Evolutionary conservation across 116 monocot species (phyloP), one percentile per base, ranked within the genome.

Genomic region (Papilionanthe hybrid): DNA sequence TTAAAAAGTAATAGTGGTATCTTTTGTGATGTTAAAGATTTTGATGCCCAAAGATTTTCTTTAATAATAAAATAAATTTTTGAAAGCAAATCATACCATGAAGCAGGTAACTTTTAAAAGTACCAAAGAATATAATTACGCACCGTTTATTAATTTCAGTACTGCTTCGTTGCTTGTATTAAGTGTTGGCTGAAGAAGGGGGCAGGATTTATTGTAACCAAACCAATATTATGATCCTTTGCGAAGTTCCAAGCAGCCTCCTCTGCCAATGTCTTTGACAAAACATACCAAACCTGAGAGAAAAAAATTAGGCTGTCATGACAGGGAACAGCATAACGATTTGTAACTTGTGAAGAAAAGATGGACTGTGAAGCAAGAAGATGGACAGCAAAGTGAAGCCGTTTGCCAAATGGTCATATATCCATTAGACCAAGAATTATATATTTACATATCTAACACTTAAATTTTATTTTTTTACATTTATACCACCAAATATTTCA

Each of bases 211-310:
- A 96, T 93, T 17, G 92, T 86, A 66, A 93, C 85, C 25, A 96
- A 75, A 25, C 93, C 89, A 10, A 96, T 81, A 41, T n/a, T 76
- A 77, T 93, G 85, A 4, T 90, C 92, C 79, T 91, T 93, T 72
- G 93, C 47, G 79, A 93, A 93, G 77, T 96, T 90, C 96, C 96
- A 96, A 55, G 96, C 92, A 81, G 91, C 86, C 47, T 93, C 92
- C 72, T 93, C 93, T 9, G 96, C 96, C 75, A 96, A 83, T n/a
- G 90, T 90, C 87, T 96, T 96, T 17, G 96, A 96, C 30, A 92
- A 83, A 18, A 86, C 84, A 90, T 96, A 96, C 96, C 93, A 96
- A 3, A 41, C 20, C 96, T 96, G 87, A 69, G 17, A 41, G 41
- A 71, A 13, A 37, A 37, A 37, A 41, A 71, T 32, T 41, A 29